Evolutionary conservation across 1,284 basidiomycete species (phyloP), one percentile per base, ranked within the genome.

Genomic region (Waitea zeae): DNA sequence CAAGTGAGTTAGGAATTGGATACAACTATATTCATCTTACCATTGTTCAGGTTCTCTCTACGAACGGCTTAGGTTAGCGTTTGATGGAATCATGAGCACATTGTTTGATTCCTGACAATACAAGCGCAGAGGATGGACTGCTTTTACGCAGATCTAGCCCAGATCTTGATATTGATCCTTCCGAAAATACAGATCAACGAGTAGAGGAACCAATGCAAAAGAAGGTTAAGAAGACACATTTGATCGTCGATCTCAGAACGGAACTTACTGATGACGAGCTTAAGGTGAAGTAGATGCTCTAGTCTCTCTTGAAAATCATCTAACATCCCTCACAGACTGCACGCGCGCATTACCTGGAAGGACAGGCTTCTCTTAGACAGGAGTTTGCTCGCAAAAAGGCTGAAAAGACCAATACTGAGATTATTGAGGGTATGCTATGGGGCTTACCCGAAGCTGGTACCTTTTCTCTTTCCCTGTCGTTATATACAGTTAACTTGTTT

Each of bases 221-320:
- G 37, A 56, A 49, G 36, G 30, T 45, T 5, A 62, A 59, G 41
- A 54, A 55, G n/a, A 51, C 53, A 7, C 43, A 53, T 20, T 35
- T 57, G 6, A 43, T 61, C 2, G 38, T 84, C 4, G 82, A 86
- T 50, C 51, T 59, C 4, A 62, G 76, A 39, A 84, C 70, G 4
- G 81, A 86, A 46, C 54, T 86, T 18, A 79, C 78, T 3, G 78
- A 84, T 39, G 74, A 79, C 12, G 80, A 84, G 52, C 53, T 86
- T 27, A 78, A 74, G 58, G 80, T 71, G 32, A 12, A 19, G 26
- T n/a, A 18, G 20, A 26, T 24, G 9, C 27, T 31, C 15, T 31
- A 12, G 38, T n/a, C 36, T 12, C 17, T 19, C 35, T n/a, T 31
- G 13, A 17, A 20, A 27, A 17, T 38, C 13, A 45, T 13, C 18